Evolutionary conservation across 352 stramenopile genomes (phyloP).

Genomic region (Pythium sukuiense): DNA sequence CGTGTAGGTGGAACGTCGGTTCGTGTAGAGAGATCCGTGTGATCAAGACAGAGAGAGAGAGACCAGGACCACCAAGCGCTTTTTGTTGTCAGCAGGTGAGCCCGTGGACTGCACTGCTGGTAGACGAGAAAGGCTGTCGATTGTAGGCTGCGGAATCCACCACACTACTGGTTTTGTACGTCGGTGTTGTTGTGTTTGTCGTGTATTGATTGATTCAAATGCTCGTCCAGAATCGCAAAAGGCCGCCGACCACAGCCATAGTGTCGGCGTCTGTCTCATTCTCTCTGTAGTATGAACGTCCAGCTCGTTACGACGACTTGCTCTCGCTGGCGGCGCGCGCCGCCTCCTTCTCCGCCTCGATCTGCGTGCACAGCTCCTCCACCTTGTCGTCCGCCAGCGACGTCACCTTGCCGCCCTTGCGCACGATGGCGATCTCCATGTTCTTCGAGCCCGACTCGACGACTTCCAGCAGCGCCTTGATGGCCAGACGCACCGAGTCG

Average conservation of each 20-base stretch:
- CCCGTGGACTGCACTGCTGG: not conserved
- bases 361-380: constrained; percentile 74
- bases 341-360: constrained; percentile 85
- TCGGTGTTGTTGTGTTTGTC: too few species aligned
- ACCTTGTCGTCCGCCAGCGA: constrained; percentile 76
- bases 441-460: constrained; percentile 99
- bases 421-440: constrained; percentile 98
- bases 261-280: too few species aligned
- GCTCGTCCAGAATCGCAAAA: too few species aligned
- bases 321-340: constrained; percentile 68
- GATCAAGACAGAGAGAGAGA: constrained; percentile 2
- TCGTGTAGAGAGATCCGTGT: not conserved
- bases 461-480: constrained; percentile 97
- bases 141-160: too few species aligned
- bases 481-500: constrained; percentile 89
- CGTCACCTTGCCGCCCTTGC: constrained; percentile 65
- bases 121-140: too few species aligned
- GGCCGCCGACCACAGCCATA: too few species aligned
- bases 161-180: too few species aligned
- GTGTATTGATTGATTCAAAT: too few species aligned
- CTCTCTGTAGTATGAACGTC: not conserved
- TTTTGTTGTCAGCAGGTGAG: not conserved
- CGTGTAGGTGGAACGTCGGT: constrained; percentile 18
- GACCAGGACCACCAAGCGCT: not conserved
- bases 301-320: constrained; percentile 52